phyloP scores from a whole-genome alignment of 2,329 filamentous ascomycete species.

The Cordyceps cateniannulata region DNA sequence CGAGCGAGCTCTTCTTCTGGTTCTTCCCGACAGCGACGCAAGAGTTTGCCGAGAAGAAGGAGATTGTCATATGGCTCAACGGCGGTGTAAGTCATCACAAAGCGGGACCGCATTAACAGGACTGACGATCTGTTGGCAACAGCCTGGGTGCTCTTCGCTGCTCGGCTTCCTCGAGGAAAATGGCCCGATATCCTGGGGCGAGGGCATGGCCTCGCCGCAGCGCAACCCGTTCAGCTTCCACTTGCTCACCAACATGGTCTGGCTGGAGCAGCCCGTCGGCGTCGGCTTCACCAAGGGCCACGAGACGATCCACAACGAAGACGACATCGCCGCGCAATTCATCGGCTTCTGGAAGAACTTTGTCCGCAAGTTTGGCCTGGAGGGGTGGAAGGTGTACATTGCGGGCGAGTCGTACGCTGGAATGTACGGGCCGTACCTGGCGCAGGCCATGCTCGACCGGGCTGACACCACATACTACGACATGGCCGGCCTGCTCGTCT shows the following conservation, averaged over 20 bases:
- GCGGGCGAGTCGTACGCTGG: conserved; percentile 67
- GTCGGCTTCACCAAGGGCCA: conserved; percentile 65
- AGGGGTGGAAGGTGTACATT: conserved; percentile 61
- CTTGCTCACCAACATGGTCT: conserved; percentile 70
- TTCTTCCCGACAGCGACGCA: conserved; percentile 43
- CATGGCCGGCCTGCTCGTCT: conserved; percentile 62
- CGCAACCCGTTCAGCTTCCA: conserved; percentile 68
- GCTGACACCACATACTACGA: conserved; percentile 62
- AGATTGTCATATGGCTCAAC: conserved; percentile 45
- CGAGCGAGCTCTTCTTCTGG: conserved; percentile 44
- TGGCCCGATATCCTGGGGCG: conserved; percentile 65
- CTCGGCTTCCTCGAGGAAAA: conserved; percentile 71
- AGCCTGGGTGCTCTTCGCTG: conserved; percentile 56
- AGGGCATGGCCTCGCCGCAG: conserved; percentile 60
- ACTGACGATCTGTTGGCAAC: background rate
- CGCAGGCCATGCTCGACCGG: conserved; percentile 63
- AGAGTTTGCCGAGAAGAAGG: conserved; percentile 30
- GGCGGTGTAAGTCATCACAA: conserved; percentile 25
- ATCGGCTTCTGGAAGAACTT: conserved; percentile 71
- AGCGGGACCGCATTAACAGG: background rate
- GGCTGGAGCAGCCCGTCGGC: conserved; percentile 61
- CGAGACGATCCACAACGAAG: conserved; percentile 56
- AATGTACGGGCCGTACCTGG: conserved; percentile 63
- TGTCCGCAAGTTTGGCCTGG: conserved; percentile 55
- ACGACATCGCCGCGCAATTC: conserved; percentile 60